Evolutionary conservation across 768 basidiomycete genomes (phyloP).

Genomic region (Psilocybe tampanensis): DNA sequence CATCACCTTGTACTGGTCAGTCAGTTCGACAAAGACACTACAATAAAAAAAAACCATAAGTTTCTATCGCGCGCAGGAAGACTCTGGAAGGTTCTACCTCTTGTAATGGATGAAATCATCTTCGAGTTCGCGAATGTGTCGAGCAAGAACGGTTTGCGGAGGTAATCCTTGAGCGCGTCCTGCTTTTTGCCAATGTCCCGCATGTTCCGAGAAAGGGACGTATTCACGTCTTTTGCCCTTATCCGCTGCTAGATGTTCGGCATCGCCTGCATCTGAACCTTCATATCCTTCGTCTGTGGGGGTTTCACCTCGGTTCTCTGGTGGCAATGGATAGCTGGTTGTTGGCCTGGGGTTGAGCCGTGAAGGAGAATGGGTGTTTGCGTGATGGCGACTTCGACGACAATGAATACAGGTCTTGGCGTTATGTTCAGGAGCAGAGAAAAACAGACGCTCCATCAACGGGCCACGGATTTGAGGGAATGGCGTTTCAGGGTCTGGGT

Average conservation of each 20-base stretch:
- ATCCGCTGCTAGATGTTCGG: slow-evolving; percentile 15
- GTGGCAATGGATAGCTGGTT: not conserved
- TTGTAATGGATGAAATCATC: slow-evolving; percentile 96
- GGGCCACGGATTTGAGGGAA: slow-evolving; percentile 86
- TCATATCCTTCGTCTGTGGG: slow-evolving; percentile 55
- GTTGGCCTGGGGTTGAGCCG: slow-evolving; percentile 12
- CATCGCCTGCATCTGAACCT: slow-evolving; percentile 39
- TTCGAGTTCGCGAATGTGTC: slow-evolving; percentile 87
- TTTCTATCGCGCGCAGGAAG: not conserved
- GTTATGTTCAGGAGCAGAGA: slow-evolving; percentile 78
- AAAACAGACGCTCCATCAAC: slow-evolving; percentile 79
- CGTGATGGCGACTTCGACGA: slow-evolving; percentile 42
- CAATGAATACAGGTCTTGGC: slow-evolving; percentile 70
- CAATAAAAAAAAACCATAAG: slow-evolving; percentile 8
- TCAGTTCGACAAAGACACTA: slow-evolving; percentile 88
- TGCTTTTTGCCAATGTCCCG: slow-evolving; percentile 29
- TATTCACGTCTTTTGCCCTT: slow-evolving; percentile 36
- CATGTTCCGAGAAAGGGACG: slow-evolving; percentile 27
- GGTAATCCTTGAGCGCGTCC: slow-evolving; percentile 54
- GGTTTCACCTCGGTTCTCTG: slow-evolving; percentile 7
- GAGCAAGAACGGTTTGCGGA: slow-evolving; percentile 84
- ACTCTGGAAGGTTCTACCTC: slow-evolving; percentile 56
- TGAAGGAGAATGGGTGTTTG: slow-evolving; percentile 10
- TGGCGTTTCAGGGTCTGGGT: slow-evolving; percentile 45
- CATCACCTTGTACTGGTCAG: slow-evolving; percentile 92